A percentile compares a stretch with the other conserved stretches of the same genome.
These are phyloP conservation scores for Trichoderma afroharzianum DNA, from an alignment of 2,329 filamentous ascomycete species.

Conservation along the genomic window DNA sequence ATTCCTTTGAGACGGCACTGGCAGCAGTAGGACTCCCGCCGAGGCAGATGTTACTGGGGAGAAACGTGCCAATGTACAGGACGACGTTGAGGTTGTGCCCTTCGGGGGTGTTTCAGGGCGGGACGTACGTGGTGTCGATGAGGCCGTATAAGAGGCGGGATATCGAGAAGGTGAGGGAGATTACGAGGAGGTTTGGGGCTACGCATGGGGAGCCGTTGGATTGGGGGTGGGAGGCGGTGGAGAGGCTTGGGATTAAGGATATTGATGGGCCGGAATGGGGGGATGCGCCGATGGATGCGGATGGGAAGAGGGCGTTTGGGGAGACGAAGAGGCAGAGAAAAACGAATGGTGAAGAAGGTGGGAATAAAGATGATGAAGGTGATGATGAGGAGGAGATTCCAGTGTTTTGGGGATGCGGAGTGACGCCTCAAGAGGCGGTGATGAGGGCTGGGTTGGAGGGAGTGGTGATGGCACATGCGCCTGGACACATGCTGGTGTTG, in stretches of 20 bases:
- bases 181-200: constrained; percentile 51
- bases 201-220: constrained; percentile 64
- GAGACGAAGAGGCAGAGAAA: constrained; percentile 29
- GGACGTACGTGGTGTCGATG: constrained; percentile 61
- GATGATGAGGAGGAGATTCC: constrained; percentile 41
- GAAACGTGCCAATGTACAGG: constrained; percentile 60
- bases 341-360: background rate
- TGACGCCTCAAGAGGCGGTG: constrained; percentile 63
- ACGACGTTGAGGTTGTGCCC: constrained; percentile 54
- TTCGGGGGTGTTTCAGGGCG: constrained; percentile 53
- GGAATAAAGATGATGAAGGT: constrained; percentile 7
- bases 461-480: constrained; percentile 57
- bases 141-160: constrained; percentile 50
- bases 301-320: constrained; percentile 35
- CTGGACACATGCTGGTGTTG: constrained; percentile 59
- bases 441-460: constrained; percentile 53
- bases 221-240: constrained; percentile 59
- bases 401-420: constrained; percentile 62
- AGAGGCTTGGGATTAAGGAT: constrained; percentile 51
- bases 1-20: constrained; percentile 60
- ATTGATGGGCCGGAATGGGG: constrained; percentile 55
- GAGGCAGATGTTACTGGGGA: constrained; percentile 44
- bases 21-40: constrained; percentile 46
- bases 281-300: constrained; percentile 40
- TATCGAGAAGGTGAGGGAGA: constrained; percentile 48